These are phyloP conservation scores for Tetragonia tetragonoides DNA, from an alignment of 148 eudicot species.

Conservation along the genomic window DNA sequence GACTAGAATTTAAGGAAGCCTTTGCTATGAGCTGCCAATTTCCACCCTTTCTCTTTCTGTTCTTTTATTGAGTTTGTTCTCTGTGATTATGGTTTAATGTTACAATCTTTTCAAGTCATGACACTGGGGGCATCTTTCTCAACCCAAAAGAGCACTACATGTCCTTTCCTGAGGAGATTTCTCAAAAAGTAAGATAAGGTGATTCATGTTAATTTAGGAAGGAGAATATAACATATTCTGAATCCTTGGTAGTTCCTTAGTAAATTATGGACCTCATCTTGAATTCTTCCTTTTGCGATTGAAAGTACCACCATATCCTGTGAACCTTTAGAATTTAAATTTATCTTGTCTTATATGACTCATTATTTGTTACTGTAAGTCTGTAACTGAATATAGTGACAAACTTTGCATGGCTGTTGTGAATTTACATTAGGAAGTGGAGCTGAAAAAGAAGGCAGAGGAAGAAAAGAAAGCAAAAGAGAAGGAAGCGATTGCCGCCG, in stretches of 20 bases:
- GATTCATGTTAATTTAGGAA: neutral
- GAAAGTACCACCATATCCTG: neutral
- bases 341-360: too few species aligned
- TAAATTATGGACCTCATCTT: neutral
- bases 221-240: neutral
- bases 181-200: neutral
- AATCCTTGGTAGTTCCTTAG: neutral
- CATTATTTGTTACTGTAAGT: neutral
- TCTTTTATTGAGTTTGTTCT: neutral
- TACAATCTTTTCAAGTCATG: too few species aligned
- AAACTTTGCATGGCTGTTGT: neutral
- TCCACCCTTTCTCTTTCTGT: neutral
- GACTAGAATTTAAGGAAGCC: too few species aligned
- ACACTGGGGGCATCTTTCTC: neutral
- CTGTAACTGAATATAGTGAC: neutral
- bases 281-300: neutral
- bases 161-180: too few species aligned
- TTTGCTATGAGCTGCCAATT: too few species aligned
- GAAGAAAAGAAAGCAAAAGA: conserved; percentile 60
- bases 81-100: neutral
- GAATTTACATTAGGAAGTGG: conserved; percentile 49
- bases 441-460: conserved; percentile 65
- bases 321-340: too few species aligned
- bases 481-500: conserved; percentile 45
- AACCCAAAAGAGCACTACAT: too few species aligned